Conservation (phyloP, 805 yeast species). For the Metschnikowia rubicola region DNA sequence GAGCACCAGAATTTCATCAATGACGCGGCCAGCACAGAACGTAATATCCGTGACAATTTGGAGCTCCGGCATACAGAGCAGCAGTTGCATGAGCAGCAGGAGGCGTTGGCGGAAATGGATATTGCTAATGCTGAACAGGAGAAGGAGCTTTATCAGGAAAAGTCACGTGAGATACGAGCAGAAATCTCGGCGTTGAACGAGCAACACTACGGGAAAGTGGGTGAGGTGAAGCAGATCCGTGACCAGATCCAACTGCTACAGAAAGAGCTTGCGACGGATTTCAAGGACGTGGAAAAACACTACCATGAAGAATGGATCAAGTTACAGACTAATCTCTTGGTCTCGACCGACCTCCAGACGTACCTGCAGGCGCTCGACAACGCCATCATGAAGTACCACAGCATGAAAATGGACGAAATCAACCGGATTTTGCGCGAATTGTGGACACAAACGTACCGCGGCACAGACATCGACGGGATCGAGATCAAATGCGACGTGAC, state of each 20-base stretch:
- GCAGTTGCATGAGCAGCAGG: conserved; percentile 36
- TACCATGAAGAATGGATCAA: conserved; percentile 72
- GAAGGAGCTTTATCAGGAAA: conserved; percentile 57
- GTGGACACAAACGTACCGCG: conserved; percentile 92
- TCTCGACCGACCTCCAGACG: conserved; percentile 75
- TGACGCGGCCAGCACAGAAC: conserved; percentile 60
- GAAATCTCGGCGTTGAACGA: conserved; percentile 56
- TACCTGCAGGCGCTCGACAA: conserved; percentile 84
- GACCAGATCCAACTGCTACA: conserved; percentile 59
- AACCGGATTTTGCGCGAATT: conserved; percentile 83
- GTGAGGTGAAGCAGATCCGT: conserved; percentile 80
- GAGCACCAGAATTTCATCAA: conserved; percentile 40
- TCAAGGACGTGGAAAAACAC: conserved; percentile 56
- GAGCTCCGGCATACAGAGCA: conserved; percentile 47
- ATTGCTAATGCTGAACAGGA: conserved; percentile 56
- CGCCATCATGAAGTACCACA: conserved; percentile 91
- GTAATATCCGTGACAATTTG: conserved; percentile 61
- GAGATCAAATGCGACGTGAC: conserved; percentile 78
- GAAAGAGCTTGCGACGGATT: conserved; percentile 67
- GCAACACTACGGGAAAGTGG: conserved; percentile 68
- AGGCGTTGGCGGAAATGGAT: conserved; percentile 45
- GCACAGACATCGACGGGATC: conserved; percentile 92
- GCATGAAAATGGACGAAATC: conserved; percentile 87
- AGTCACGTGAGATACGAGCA: conserved; percentile 49
- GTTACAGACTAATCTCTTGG: conserved; percentile 69